phyloP scores from a whole-genome alignment of 192 early-diverging fungal species.

The Geranomyces variabilis region DNA sequence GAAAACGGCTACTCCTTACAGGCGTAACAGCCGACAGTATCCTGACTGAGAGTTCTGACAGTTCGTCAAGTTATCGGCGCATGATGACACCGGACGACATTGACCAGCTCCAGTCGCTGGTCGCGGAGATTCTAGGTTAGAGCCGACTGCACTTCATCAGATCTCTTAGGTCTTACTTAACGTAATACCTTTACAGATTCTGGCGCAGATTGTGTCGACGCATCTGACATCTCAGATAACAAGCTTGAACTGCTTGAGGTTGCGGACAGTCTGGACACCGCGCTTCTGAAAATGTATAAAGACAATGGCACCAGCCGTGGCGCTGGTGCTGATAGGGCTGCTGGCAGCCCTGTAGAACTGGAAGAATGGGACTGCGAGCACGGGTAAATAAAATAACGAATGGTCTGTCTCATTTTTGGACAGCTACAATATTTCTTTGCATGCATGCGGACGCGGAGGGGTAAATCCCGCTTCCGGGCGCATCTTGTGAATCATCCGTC shows the following conservation, averaged over 20 bases:
- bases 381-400: no score
- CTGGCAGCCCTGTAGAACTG: background rate
- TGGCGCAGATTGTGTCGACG: background rate
- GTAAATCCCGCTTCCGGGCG: no score
- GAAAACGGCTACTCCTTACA: background rate
- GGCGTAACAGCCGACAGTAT: background rate
- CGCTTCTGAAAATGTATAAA: background rate
- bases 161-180: no score
- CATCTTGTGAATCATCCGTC: no score
- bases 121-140: background rate
- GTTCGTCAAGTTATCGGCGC: background rate
- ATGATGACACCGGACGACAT: background rate
- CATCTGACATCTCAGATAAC: background rate
- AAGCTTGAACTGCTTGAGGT: background rate
- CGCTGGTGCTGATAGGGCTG: background rate
- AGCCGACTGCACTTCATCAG: no score
- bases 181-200: no score
- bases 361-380: slow-evolving; percentile 20
- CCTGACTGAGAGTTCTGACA: background rate
- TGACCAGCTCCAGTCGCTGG: background rate
- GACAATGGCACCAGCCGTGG: background rate
- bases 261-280: slow-evolving; percentile 1
- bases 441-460: no score
- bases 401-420: no score
- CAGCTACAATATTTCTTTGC: no score